Evolutionary conservation across 2,329 filamentous ascomycete species (phyloP).

Genomic region (Fusarium sp.): DNA sequence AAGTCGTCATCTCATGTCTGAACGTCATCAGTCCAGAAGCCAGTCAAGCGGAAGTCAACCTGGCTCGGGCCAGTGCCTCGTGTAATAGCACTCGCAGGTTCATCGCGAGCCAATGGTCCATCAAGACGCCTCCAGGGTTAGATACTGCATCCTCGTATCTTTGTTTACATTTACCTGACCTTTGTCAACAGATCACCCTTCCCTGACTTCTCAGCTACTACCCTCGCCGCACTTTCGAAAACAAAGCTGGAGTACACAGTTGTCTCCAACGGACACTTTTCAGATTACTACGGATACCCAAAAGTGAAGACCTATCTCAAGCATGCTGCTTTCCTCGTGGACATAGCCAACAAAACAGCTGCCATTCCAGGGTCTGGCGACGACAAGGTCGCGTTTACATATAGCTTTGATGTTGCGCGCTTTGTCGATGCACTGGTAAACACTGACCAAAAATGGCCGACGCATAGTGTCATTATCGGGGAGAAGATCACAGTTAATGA

Average conservation of each 20-base stretch:
- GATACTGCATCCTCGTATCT: rapidly evolving
- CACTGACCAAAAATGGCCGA: neutral
- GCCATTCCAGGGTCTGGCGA: neutral
- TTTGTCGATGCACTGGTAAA: neutral
- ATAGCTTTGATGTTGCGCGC: neutral
- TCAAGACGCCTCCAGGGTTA: neutral
- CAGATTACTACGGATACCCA: neutral
- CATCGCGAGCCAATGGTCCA: neutral
- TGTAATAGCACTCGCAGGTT: rapidly evolving
- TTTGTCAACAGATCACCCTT: neutral
- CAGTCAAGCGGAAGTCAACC: neutral
- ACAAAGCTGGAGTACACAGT: neutral
- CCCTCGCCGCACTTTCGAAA: neutral
- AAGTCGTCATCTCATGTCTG: neutral
- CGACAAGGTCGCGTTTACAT: rapidly evolving
- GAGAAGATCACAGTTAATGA: neutral
- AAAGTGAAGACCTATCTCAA: neutral
- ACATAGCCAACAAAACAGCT: neutral
- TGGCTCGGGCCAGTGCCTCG: neutral
- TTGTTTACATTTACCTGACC: rapidly evolving
- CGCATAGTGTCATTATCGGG: neutral
- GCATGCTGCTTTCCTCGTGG: neutral
- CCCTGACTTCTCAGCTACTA: neutral
- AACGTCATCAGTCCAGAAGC: neutral
- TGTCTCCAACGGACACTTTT: neutral